A percentile compares a stretch with the other conserved stretches of the same genome.
These are phyloP conservation scores for Isatis lusitanica DNA, from an alignment of 441 rosid species.

Conservation along the genomic window DNA sequence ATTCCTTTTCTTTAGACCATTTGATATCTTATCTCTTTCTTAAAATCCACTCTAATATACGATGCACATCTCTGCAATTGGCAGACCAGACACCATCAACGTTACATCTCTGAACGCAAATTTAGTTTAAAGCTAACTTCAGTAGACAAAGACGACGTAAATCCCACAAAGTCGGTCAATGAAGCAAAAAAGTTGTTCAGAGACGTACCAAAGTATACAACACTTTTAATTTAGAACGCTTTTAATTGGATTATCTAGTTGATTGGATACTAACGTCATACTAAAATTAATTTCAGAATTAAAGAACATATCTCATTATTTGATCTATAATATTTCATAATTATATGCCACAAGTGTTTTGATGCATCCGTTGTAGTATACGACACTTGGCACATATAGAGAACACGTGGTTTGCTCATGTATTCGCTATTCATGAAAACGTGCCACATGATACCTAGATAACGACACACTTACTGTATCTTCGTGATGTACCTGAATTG, in stretches of 20 bases:
- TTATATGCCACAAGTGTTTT: not conserved
- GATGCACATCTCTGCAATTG: not conserved
- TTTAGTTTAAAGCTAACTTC: not conserved
- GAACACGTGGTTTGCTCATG: conserved; percentile 27
- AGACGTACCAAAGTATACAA: not conserved
- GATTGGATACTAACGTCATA: not conserved
- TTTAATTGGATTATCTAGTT: not conserved
- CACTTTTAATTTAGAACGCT: not conserved
- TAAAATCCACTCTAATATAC: not conserved
- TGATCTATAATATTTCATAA: not conserved
- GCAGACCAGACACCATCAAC: not conserved
- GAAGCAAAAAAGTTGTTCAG: conserved; percentile 13
- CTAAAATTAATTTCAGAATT: not conserved
- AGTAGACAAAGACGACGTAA: not conserved
- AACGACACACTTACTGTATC: not conserved
- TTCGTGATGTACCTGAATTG: not conserved
- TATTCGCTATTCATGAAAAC: not conserved
- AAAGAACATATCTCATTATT: not conserved
- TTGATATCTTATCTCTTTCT: not conserved
- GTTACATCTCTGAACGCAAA: not conserved
- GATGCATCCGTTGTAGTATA: not conserved
- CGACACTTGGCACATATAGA: conserved; percentile 7
- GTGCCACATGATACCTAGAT: conserved; percentile 23
- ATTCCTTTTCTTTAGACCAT: not conserved
- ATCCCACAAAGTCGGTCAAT: conserved; percentile 22